phyloP scores from a whole-genome alignment of 139 green algal genomes.

The Bryopsis sp. region DNA sequence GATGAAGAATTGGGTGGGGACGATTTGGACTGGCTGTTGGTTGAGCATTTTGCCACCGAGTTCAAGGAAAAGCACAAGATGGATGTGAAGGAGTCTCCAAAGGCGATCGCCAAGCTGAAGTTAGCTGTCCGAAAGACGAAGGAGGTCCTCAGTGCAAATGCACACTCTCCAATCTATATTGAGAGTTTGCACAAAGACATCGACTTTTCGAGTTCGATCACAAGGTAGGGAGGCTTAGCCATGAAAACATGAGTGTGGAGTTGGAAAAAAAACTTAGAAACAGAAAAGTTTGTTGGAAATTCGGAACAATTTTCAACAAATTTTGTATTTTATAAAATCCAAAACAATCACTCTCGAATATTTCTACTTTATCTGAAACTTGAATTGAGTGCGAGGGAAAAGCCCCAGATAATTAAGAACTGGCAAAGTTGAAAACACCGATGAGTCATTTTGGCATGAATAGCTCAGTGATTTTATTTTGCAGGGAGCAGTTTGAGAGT shows the following conservation, averaged over 20 bases:
- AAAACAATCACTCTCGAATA: no score
- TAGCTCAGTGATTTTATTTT: not conserved
- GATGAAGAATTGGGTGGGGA: conserved; percentile 68
- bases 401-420: no score
- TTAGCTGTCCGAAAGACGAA: conserved; percentile 79
- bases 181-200: conserved; percentile 80
- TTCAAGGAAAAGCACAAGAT: conserved; percentile 60
- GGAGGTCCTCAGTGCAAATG: conserved; percentile 94
- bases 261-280: no score
- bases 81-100: conserved; percentile 42
- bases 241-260: conserved; percentile 21
- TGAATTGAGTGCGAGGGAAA: no score
- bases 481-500: conserved; percentile 64
- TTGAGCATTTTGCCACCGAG: conserved; percentile 81
- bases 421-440: no score
- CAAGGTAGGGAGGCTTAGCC: conserved; percentile 4
- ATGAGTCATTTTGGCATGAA: conserved; percentile 7
- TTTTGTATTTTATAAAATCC: no score
- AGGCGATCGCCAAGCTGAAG: conserved; percentile 84
- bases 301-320: no score
- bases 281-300: no score
- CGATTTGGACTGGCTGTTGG: conserved; percentile 69
- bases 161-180: conserved; percentile 71
- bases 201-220: conserved; percentile 75
- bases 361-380: no score